phyloP scores from a whole-genome alignment of 257 asterid species.

The Solanum sitiens region DNA sequence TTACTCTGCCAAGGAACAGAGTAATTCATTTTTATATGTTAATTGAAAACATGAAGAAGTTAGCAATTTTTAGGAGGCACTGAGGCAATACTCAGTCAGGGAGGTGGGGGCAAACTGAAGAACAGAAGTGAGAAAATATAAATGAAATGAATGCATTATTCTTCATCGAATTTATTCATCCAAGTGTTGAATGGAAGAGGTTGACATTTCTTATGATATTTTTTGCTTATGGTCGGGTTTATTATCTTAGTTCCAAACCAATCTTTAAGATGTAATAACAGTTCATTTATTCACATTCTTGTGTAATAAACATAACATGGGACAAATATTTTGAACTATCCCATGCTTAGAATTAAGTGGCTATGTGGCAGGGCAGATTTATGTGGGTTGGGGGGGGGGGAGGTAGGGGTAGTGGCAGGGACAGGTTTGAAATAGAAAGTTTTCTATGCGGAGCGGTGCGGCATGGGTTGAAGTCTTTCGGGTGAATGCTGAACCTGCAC shows the following conservation, averaged over 20 bases:
- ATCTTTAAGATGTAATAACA: not conserved
- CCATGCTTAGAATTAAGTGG: not conserved
- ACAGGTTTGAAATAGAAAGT: not conserved
- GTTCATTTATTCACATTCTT: not conserved
- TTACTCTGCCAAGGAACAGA: not conserved
- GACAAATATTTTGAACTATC: not conserved
- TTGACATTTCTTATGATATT: not conserved
- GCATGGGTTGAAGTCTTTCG: not conserved
- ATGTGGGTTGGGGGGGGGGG: not conserved
- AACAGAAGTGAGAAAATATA: not conserved
- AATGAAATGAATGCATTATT: conserved; percentile 3
- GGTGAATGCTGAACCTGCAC: not conserved
- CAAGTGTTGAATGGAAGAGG: not conserved
- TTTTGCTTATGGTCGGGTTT: not conserved
- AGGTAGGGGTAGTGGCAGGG: not conserved
- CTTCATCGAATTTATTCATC: not conserved
- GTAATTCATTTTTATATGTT: not conserved
- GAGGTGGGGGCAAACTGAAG: not conserved
- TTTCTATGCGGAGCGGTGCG: not conserved
- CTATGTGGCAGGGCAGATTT: not conserved
- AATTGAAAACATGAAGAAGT: not conserved
- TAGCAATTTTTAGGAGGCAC: not conserved
- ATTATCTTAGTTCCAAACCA: not conserved
- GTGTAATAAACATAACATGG: not conserved
- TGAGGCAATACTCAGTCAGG: not conserved